These are phyloP conservation scores for Candida broadrunensis DNA, from an alignment of 805 yeast genomes.

Conservation along the genomic window DNA sequence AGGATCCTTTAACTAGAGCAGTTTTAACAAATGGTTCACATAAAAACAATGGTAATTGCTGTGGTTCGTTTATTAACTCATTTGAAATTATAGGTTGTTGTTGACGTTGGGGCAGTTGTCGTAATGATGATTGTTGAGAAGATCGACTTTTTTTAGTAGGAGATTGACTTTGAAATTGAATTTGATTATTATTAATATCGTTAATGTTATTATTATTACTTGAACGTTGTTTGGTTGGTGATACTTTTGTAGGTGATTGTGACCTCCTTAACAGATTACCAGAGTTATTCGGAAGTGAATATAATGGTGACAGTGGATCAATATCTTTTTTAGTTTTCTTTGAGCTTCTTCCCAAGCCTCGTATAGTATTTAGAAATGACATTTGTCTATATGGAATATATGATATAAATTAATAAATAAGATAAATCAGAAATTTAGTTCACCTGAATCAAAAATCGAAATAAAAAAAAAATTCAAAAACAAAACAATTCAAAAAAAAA, in stretches of 20 bases:
- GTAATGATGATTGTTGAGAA: conserved; percentile 9
- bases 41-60: conserved; percentile 60
- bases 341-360: conserved; percentile 46
- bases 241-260: conserved; percentile 41
- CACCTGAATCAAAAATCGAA: too few relatives aligned
- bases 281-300: conserved; percentile 27
- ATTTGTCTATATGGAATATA: conserved; percentile 12
- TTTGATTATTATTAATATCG: conserved; percentile 5
- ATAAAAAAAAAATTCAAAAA: too few relatives aligned
- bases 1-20: conserved; percentile 93
- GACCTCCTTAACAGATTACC: conserved; percentile 34
- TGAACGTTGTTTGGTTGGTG: conserved; percentile 34
- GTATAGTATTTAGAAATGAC: conserved; percentile 47
- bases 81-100: conserved; percentile 6
- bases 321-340: conserved; percentile 42
- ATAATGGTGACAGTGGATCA: conserved; percentile 28
- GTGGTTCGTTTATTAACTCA: conserved; percentile 10
- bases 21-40: conserved; percentile 93
- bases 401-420: too few relatives aligned
- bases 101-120: conserved; percentile 9
- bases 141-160: conserved; percentile 6
- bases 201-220: too few relatives aligned
- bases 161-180: conserved; percentile 1
- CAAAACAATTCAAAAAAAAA: too few relatives aligned
- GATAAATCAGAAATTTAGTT: too few relatives aligned